phyloP scores from a whole-genome alignment of 2,329 filamentous ascomycete species.

The Lasiodiplodia citricola region DNA sequence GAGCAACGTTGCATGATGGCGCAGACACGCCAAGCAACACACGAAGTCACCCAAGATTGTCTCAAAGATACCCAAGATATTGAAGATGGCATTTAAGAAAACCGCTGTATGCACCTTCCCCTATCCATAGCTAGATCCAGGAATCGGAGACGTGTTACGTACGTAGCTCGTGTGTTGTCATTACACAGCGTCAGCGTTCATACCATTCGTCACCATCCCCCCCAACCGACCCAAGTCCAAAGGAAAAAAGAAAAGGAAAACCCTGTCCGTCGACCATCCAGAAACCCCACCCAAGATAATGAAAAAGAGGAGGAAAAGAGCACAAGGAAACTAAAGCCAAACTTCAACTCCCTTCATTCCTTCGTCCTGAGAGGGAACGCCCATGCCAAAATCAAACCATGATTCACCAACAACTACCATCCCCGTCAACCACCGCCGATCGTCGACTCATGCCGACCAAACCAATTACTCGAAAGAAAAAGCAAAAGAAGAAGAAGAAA shows the following conservation, averaged over 20 bases:
- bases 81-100: constrained; percentile 12
- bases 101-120: background rate
- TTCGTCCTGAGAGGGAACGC: background rate
- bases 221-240: background rate
- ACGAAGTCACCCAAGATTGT: too few species aligned
- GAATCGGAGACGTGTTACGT: constrained; percentile 4
- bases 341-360: background rate
- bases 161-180: constrained; percentile 16
- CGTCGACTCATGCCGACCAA: background rate
- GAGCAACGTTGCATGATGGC: too few species aligned
- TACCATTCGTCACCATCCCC: constrained; percentile 5
- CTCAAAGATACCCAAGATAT: background rate
- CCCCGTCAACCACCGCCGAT: background rate
- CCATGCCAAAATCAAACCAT: background rate
- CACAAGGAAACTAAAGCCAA: background rate
- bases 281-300: background rate
- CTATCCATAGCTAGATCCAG: background rate
- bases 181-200: constrained; percentile 19
- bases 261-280: background rate
- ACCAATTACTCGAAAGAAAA: constrained; percentile 10
- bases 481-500: background rate
- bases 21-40: too few species aligned
- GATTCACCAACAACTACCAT: background rate
- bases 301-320: background rate
- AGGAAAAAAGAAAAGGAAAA: background rate